Base-by-base conservation (phyloP, 805 yeast species). In the Candida xyloterini region DNA sequence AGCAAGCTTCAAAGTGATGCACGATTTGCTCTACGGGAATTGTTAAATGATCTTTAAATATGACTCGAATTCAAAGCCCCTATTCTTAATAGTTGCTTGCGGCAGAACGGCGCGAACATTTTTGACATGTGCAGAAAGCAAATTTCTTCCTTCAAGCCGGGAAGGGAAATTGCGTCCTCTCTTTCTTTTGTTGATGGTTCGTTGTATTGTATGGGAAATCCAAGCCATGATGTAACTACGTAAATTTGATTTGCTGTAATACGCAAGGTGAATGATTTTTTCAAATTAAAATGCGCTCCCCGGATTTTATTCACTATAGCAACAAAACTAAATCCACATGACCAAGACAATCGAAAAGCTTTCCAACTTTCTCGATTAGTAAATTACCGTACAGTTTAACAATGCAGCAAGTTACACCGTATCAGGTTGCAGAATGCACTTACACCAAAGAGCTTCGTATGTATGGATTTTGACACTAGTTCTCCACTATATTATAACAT, bases 1-100 rank as follows among this genome's bases (percentile, higher is more conserved):
- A 42, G 37, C 8, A 37, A 30, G 20, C 29, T 35, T 23, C 50
- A 43, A 20, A 38, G 47, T 38, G 61, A 56, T 38, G 61, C 61
- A 13, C 40, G 61, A 16, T 54, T 50, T 44, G 61, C 61, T 1
- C 32, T 56, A 20, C 56, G 53, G 30, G 60, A 55, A 5, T 24
- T 56, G 25, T 38, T 56, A 4, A 51, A 52, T 15, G 55, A 55
- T 22, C 45, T 54, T 25, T 51, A 30, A 34, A 14, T 15, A 16
- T 21, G 25, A 11, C 7, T 16, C 11, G 16, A 10, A 15, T 11
- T 27, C 25, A 23, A 8, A 8, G n/a, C n/a, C 30, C 20, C 20
- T 18, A 18, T 18, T 18, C 6, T 18, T 5, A 18, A 18, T 18
- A 5, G 6, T 18, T 18, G 20, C 20, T 18, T 18, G 20, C 20